phyloP scores from a whole-genome alignment of 139 green algal species.

The Micromonas commoda region DNA sequence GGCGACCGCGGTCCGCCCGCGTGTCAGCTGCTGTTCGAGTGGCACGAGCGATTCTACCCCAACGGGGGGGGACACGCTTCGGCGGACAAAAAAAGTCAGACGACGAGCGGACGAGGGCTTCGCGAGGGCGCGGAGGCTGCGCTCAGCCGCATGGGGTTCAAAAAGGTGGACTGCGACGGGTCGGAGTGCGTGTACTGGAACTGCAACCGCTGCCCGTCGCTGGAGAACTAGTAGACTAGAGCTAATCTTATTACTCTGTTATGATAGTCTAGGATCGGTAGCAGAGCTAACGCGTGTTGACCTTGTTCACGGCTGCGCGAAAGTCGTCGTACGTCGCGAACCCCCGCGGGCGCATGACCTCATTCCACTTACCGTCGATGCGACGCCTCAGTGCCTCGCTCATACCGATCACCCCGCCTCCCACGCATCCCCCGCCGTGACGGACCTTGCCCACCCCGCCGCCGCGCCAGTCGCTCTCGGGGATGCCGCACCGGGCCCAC shows the following conservation, averaged over 20 bases:
- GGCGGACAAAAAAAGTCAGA: not conserved
- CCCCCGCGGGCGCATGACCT: not conserved
- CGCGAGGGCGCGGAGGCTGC: not conserved
- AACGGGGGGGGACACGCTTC: not conserved
- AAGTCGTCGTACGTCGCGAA: slow-evolving; percentile 18
- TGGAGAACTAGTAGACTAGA: too few relatives aligned
- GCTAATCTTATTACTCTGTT: too few relatives aligned
- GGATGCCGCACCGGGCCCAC: not conserved
- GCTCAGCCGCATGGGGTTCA: not conserved
- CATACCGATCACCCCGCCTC: not conserved
- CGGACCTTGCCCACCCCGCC: slow-evolving; percentile 11
- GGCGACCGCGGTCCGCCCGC: too few relatives aligned
- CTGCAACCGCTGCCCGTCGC: not conserved
- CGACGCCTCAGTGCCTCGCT: not conserved
- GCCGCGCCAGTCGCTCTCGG: not conserved
- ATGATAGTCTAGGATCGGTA: too few relatives aligned
- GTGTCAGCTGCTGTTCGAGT: not conserved
- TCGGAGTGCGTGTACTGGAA: not conserved
- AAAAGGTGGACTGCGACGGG: not conserved
- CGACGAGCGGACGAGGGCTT: too few relatives aligned
- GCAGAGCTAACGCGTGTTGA: too few relatives aligned
- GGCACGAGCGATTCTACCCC: not conserved
- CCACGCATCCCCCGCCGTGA: not conserved
- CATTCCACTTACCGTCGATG: not conserved
- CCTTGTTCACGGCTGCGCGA: not conserved